Evolutionary conservation across 805 yeast species (phyloP).

Genomic region (Candida ponderosae): DNA sequence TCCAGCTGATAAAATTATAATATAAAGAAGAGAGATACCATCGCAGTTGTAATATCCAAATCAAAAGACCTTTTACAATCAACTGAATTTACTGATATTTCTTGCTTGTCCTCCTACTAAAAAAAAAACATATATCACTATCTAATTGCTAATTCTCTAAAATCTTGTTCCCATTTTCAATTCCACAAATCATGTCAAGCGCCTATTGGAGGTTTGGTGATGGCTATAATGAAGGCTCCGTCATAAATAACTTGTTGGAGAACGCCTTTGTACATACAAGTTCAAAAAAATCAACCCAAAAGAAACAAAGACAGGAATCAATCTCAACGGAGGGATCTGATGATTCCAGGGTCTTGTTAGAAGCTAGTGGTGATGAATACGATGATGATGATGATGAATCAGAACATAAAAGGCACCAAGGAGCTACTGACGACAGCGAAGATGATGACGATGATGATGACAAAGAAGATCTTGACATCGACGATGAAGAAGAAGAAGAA

Average conservation of each 20-base stretch:
- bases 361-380: not conserved
- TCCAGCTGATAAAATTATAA: too few relatives aligned
- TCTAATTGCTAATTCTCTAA: too few relatives aligned
- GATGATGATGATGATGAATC: not conserved
- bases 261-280: conserved; percentile 29
- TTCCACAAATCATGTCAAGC: conserved; percentile 23
- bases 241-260: conserved; percentile 40
- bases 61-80: too few relatives aligned
- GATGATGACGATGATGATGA: conserved; percentile 3
- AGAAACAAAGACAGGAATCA: conserved; percentile 13
- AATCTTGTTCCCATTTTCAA: too few relatives aligned
- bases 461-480: conserved; percentile 18
- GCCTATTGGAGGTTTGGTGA: conserved; percentile 58
- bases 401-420: conserved; percentile 3
- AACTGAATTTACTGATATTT: too few relatives aligned
- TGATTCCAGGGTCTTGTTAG: too few relatives aligned
- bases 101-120: too few relatives aligned
- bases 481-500: conserved; percentile 21
- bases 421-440: conserved; percentile 7
- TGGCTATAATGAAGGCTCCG: conserved; percentile 47
- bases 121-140: too few relatives aligned
- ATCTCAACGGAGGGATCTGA: conserved; percentile 13
- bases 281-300: conserved; percentile 30
- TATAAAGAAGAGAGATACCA: too few relatives aligned
- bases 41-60: too few relatives aligned